phyloP scores from a whole-genome alignment of 805 yeast genomes.

The Kodamaea laetipori region DNA sequence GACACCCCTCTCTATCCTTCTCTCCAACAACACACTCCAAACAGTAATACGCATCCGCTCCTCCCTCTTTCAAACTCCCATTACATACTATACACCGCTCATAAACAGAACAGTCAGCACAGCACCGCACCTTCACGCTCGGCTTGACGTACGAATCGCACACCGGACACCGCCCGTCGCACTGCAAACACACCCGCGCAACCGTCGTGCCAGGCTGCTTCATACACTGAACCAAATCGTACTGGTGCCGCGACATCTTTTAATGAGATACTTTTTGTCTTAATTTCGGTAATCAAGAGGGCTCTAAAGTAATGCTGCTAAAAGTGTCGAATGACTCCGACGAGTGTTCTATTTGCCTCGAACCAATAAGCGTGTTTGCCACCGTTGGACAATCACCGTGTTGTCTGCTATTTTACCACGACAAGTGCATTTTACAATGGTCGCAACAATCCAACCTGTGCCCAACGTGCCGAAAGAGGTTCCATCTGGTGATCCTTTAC shows the following conservation, averaged over 20 bases:
- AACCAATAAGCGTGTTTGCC: slow-evolving; percentile 11
- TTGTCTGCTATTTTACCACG: slow-evolving; percentile 46
- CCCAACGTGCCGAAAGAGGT: slow-evolving; percentile 60
- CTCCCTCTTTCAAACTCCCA: slow-evolving; percentile 49
- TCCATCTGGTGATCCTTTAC: slow-evolving; percentile 37
- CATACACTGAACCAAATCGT: slow-evolving; percentile 79
- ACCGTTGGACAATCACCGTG: slow-evolving; percentile 16
- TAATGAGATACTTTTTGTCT: no score
- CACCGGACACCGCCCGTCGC: slow-evolving; percentile 90
- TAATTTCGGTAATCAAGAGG: no score
- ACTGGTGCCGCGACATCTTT: slow-evolving; percentile 81
- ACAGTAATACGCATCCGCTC: slow-evolving; percentile 69
- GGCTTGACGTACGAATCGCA: slow-evolving; percentile 87
- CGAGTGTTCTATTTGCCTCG: slow-evolving; percentile 67
- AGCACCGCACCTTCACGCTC: slow-evolving; percentile 62
- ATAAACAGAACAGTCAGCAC: slow-evolving; percentile 76
- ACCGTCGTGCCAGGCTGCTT: slow-evolving; percentile 76
- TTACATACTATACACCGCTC: slow-evolving; percentile 82
- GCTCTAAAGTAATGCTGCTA: no score
- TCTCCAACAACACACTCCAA: slow-evolving; percentile 79
- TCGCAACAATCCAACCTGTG: slow-evolving; percentile 55
- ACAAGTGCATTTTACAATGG: slow-evolving; percentile 61
- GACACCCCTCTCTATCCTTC: slow-evolving; percentile 90
- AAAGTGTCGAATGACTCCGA: slow-evolving; percentile 14
- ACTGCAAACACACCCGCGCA: slow-evolving; percentile 77